Evolutionary conservation across 2,329 filamentous ascomycete genomes (phyloP).

Genomic region (Colletotrichum sp.): DNA sequence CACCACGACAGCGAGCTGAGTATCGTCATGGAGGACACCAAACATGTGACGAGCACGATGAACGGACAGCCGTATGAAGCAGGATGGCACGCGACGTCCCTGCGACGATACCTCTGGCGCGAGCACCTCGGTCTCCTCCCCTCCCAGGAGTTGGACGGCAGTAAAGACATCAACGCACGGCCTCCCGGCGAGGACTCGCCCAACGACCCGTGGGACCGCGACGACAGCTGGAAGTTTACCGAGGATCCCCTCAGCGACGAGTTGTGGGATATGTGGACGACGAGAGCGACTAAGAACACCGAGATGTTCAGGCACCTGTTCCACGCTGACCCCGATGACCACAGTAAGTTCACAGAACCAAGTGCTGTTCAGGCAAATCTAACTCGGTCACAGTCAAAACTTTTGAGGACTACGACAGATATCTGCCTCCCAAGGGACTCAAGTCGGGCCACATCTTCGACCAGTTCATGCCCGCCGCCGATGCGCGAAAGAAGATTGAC

Average conservation of each 20-base stretch:
- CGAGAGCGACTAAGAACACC: constrained; percentile 73
- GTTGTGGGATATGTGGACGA: constrained; percentile 73
- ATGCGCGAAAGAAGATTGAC: constrained; percentile 78
- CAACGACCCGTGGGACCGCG: constrained; percentile 66
- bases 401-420: constrained; percentile 88
- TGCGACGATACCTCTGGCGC: constrained; percentile 84
- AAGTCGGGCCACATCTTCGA: constrained; percentile 90
- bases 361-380: constrained; percentile 6
- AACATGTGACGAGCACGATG: constrained; percentile 75
- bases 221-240: constrained; percentile 68
- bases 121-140: constrained; percentile 87
- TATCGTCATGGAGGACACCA: constrained; percentile 87
- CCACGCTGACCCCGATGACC: constrained; percentile 87
- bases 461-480: constrained; percentile 72
- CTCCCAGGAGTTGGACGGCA: constrained; percentile 72
- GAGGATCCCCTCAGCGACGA: constrained; percentile 73
- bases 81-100: constrained; percentile 80
- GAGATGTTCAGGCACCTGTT: constrained; percentile 79
- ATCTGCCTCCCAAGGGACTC: constrained; percentile 70
- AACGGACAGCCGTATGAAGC: constrained; percentile 78
- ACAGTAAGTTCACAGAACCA: constrained; percentile 56
- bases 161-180: constrained; percentile 73
- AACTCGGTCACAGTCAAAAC: constrained; percentile 66
- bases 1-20: constrained; percentile 90
- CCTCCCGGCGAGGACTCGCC: constrained; percentile 70